Percentiles rank a stretch among this genome's conserved stretches.
These are phyloP conservation scores for Polygonum aviculare DNA, from an alignment of 148 eudicot genomes.

Conservation along the genomic window DNA sequence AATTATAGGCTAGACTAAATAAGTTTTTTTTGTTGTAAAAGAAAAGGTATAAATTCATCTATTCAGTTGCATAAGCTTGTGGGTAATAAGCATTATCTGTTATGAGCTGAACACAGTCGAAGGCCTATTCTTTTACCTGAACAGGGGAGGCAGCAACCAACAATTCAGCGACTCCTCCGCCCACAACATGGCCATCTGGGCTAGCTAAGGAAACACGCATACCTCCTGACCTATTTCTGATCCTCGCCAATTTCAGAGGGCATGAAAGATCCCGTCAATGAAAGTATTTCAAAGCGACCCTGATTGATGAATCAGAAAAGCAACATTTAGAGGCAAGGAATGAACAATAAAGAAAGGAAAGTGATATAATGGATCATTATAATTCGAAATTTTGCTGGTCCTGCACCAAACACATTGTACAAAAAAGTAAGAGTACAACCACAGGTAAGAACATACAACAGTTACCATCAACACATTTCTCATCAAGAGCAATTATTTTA, in stretches of 20 bases:
- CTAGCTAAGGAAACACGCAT: conserved; percentile 94
- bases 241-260: conserved; percentile 88
- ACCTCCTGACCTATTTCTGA: conserved; percentile 83
- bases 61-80: no score
- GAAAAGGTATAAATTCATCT: no score
- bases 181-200: conserved; percentile 95
- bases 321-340: neutral
- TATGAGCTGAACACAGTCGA: no score
- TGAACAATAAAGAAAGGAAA: neutral
- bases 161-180: conserved; percentile 93
- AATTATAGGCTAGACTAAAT: no score
- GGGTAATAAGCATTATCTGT: no score
- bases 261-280: conserved; percentile 90
- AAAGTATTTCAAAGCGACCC: conserved; percentile 97
- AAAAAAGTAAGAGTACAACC: no score
- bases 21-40: no score
- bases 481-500: neutral
- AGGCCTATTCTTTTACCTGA: conserved; percentile 37
- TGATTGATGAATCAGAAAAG: conserved; percentile 18
- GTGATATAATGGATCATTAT: neutral
- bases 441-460: no score
- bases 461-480: neutral
- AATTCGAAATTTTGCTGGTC: neutral
- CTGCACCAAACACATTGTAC: no score
- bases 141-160: conserved; percentile 85